A percentile compares a stretch with the other conserved stretches of the same genome.
phyloP scores from a whole-genome alignment of 2,329 filamentous ascomycete species.

The Cercospora beticola region DNA sequence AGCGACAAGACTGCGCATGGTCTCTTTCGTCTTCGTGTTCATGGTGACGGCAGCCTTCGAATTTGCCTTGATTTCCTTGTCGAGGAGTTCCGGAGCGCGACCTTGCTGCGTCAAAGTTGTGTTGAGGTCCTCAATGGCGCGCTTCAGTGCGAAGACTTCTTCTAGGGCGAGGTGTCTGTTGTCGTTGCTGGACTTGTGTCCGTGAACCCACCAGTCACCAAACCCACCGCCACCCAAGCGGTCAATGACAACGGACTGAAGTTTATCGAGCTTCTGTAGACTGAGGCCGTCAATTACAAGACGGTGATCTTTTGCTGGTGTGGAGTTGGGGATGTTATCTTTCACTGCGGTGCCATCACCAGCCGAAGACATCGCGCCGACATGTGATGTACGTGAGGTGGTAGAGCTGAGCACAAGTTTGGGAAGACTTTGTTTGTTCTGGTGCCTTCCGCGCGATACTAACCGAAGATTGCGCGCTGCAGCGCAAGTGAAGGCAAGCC shows the following conservation, averaged over 20 bases:
- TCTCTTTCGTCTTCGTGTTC: not conserved
- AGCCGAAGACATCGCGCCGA: not conserved
- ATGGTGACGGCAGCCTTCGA: not conserved
- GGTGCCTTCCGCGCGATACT: not conserved
- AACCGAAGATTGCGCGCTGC: not conserved
- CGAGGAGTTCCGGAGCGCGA: not conserved
- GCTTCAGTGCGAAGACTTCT: not conserved
- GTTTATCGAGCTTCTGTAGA: not conserved
- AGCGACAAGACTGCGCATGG: not conserved
- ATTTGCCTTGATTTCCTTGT: not conserved
- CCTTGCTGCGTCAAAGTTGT: not conserved
- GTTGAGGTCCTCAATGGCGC: not conserved
- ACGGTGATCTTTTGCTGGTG: not conserved
- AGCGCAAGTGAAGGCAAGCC: not conserved
- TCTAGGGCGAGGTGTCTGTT: not conserved
- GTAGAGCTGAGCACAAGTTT: not conserved
- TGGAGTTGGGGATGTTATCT: not conserved
- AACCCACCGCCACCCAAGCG: constrained; percentile 7
- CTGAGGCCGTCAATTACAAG: not conserved
- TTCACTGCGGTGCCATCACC: not conserved
- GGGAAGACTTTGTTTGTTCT: not conserved
- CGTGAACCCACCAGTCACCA: not conserved
- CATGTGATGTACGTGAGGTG: not conserved
- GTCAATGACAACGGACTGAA: not conserved
- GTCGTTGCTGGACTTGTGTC: not conserved